phyloP scores from a whole-genome alignment of 2,329 filamentous ascomycete species.

The Clonostachys rosea region DNA sequence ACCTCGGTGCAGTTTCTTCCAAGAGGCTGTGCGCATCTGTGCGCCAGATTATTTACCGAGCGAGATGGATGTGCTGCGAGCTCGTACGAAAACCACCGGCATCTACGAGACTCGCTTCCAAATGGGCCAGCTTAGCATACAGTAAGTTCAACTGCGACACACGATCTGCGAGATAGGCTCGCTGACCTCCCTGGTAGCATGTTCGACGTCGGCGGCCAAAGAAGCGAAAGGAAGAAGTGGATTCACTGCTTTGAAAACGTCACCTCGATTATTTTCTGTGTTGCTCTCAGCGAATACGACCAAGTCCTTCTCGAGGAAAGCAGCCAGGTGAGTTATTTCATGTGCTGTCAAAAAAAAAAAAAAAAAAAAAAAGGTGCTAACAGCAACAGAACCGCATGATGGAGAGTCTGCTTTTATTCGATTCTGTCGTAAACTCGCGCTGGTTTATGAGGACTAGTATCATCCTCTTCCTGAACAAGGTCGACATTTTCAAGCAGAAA shows the following conservation, averaged over 20 bases:
- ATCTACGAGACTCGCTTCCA: slow-evolving; percentile 99
- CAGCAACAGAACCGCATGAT: slow-evolving; percentile 91
- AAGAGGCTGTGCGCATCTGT: slow-evolving; percentile 83
- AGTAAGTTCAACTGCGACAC: slow-evolving; percentile 55
- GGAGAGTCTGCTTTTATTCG: slow-evolving; percentile 93
- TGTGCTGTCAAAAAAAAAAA: not conserved
- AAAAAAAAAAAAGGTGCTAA: too few relatives aligned
- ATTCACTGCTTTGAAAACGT: slow-evolving; percentile 99
- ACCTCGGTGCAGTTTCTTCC: slow-evolving; percentile 74
- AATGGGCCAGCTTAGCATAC: slow-evolving; percentile 98
- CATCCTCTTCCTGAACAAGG: slow-evolving; percentile 97
- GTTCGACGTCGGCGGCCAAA: slow-evolving; percentile 97
- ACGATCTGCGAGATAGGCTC: slow-evolving; percentile 7
- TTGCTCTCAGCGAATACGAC: slow-evolving; percentile 96
- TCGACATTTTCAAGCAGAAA: slow-evolving; percentile 96
- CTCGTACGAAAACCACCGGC: slow-evolving; percentile 95
- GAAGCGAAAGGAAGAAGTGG: slow-evolving; percentile 99
- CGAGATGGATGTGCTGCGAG: slow-evolving; percentile 91
- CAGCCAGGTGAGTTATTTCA: slow-evolving; percentile 67
- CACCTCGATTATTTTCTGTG: slow-evolving; percentile 98
- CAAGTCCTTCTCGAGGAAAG: slow-evolving; percentile 95
- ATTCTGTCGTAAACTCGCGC: slow-evolving; percentile 96
- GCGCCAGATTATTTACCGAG: slow-evolving; percentile 82
- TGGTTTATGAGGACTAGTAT: slow-evolving; percentile 99
- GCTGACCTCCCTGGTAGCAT: slow-evolving; percentile 56